Evolutionary conservation across 768 basidiomycete genomes (phyloP).

Genomic region (Peribolospora baueri): DNA sequence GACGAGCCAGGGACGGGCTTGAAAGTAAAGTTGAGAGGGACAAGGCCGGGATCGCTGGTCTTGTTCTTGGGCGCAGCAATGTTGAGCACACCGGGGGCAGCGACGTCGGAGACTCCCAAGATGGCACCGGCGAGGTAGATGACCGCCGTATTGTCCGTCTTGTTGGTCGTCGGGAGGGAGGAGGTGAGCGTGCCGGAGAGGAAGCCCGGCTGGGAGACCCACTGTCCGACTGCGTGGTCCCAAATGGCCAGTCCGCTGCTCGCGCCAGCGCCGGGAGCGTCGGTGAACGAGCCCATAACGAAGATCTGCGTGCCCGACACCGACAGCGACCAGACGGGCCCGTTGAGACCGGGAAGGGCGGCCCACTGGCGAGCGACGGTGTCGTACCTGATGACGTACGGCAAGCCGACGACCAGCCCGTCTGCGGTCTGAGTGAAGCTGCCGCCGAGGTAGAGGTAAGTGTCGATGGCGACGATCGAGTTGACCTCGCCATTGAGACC

Average conservation of each 20-base stretch:
- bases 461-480: conserved; percentile 32
- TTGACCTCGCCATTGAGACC: conserved; percentile 63
- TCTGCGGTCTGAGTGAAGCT: conserved; percentile 51
- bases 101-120: conserved; percentile 29
- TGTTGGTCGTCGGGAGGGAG: neutral
- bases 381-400: conserved; percentile 3
- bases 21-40: conserved; percentile 6
- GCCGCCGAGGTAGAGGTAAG: conserved; percentile 56
- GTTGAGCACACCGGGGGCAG: conserved; percentile 28
- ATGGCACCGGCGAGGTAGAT: conserved; percentile 35
- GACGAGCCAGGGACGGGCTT: conserved; percentile 17
- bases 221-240: conserved; percentile 34
- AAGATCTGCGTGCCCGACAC: too few species aligned
- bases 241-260: conserved; percentile 47
- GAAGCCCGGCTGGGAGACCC: conserved; percentile 55
- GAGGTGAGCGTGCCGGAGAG: conserved; percentile 18
- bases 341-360: conserved; percentile 30
- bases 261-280: conserved; percentile 16
- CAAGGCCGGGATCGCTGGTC: conserved; percentile 4
- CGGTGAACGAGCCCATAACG: too few species aligned
- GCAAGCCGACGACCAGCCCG: conserved; percentile 43
- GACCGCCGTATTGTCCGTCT: conserved; percentile 4
- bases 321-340: too few species aligned
- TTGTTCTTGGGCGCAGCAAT: conserved; percentile 5
- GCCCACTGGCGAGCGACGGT: conserved; percentile 21